Percentiles rank a stretch among this genome's conserved stretches.
Conservation (phyloP, 805 yeast species). For the Nakazawaea wyomingensis region DNA sequence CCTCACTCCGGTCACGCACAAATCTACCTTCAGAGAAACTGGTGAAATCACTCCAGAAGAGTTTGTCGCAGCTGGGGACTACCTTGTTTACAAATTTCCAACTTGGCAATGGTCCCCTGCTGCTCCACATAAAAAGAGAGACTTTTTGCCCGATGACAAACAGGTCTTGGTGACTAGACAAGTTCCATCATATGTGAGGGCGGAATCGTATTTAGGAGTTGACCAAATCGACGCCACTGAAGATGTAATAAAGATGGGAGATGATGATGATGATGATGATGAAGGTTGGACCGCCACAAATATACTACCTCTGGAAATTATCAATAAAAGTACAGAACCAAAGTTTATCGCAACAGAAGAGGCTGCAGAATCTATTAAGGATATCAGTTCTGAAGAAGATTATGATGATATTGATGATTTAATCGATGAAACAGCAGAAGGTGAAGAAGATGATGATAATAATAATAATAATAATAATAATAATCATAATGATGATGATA, state of each 20-base stretch:
- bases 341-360: constrained; percentile 15
- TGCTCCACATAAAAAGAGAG: constrained; percentile 47
- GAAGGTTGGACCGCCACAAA: constrained; percentile 57
- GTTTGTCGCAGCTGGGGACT: constrained; percentile 92
- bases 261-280: constrained; percentile 35
- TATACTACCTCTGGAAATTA: constrained; percentile 17
- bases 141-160: constrained; percentile 79
- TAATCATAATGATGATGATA: too few species aligned
- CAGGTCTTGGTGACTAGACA: constrained; percentile 85
- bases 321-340: constrained; percentile 16
- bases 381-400: constrained; percentile 30
- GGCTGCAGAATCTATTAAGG: constrained; percentile 14
- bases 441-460: constrained; percentile 39
- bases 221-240: constrained; percentile 33
- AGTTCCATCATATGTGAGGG: constrained; percentile 81
- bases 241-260: constrained; percentile 24
- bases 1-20: constrained; percentile 82
- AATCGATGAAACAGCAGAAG: constrained; percentile 30
- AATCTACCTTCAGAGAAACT: constrained; percentile 77
- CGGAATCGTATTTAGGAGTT: constrained; percentile 44
- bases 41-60: constrained; percentile 97
- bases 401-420: constrained; percentile 37
- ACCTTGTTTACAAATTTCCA: constrained; percentile 84
- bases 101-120: constrained; percentile 92
- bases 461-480: too few species aligned